phyloP scores from a whole-genome alignment of 2,329 filamentous ascomycete genomes.

The Incumbomyces delicatus region DNA sequence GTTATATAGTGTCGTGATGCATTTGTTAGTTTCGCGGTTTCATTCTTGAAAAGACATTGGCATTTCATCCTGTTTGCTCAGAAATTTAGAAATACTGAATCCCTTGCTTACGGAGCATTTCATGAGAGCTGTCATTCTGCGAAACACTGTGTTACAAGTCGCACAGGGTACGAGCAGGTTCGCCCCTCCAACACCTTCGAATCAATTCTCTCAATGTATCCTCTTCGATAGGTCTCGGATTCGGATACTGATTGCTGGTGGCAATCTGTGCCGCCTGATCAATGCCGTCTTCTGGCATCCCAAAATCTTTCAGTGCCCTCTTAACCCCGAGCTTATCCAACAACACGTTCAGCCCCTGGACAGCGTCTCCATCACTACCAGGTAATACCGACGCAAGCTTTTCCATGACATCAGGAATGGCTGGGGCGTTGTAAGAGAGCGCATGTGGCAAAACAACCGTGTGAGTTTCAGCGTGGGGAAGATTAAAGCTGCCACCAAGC shows the following conservation, averaged over 20 bases:
- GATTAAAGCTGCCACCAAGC: conserved; percentile 52
- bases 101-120: no score
- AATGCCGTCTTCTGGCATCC: conserved; percentile 52
- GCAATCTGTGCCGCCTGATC: conserved; percentile 52
- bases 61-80: no score
- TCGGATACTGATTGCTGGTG: conserved; percentile 49
- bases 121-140: no score
- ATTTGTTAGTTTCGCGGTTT: no score
- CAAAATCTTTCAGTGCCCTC: conserved; percentile 44
- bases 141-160: no score
- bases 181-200: conserved; percentile 51
- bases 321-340: conserved; percentile 45
- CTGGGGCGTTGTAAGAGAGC: conserved; percentile 52
- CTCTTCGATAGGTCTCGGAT: conserved; percentile 46
- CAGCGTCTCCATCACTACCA: conserved; percentile 48
- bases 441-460: conserved; percentile 54
- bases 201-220: conserved; percentile 46
- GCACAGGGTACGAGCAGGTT: conserved; percentile 21
- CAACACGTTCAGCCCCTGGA: conserved; percentile 47
- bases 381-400: conserved; percentile 46
- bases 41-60: no score
- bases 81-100: no score
- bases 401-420: conserved; percentile 43
- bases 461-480: conserved; percentile 58
- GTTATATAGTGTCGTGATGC: not conserved